Conservation (phyloP, 306 rosid species). For the Morella rubra region DNA sequence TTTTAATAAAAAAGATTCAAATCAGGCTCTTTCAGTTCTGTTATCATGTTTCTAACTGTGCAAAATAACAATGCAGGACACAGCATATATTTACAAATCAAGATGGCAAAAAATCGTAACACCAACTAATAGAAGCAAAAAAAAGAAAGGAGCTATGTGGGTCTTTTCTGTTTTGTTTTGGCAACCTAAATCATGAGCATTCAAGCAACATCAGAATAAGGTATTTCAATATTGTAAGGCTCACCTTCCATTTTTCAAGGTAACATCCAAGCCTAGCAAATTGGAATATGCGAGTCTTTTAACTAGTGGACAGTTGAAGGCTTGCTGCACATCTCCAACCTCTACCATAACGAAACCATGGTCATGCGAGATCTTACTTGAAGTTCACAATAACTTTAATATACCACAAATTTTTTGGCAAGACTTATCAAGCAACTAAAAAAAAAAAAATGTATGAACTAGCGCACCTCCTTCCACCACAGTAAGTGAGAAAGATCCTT, state of each 20-base stretch:
- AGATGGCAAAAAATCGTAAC: background rate
- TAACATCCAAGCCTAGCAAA: conserved; percentile 78
- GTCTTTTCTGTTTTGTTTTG: background rate
- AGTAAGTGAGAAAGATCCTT: conserved; percentile 67
- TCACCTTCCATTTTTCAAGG: conserved; percentile 81
- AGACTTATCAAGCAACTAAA: conserved; percentile 14
- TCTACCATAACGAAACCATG: conserved; percentile 45
- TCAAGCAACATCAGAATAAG: background rate
- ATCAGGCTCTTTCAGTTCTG: background rate
- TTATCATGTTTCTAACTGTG: background rate
- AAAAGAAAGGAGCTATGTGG: background rate
- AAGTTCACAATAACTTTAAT: conserved; percentile 18
- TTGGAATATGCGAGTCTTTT: conserved; percentile 79
- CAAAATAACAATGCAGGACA: background rate
- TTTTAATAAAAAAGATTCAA: background rate
- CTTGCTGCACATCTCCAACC: conserved; percentile 64
- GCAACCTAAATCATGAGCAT: background rate
- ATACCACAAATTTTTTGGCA: background rate
- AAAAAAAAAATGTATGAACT: background rate
- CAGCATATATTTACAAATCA: background rate
- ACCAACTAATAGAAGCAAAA: background rate
- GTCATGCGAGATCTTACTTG: conserved; percentile 17
- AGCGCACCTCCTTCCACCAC: conserved; percentile 90
- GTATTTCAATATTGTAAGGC: conserved; percentile 14
- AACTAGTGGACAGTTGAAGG: conserved; percentile 67